phyloP scores from a whole-genome alignment of 2,329 filamentous ascomycete genomes.

The Chrysosporium keratinophilum region DNA sequence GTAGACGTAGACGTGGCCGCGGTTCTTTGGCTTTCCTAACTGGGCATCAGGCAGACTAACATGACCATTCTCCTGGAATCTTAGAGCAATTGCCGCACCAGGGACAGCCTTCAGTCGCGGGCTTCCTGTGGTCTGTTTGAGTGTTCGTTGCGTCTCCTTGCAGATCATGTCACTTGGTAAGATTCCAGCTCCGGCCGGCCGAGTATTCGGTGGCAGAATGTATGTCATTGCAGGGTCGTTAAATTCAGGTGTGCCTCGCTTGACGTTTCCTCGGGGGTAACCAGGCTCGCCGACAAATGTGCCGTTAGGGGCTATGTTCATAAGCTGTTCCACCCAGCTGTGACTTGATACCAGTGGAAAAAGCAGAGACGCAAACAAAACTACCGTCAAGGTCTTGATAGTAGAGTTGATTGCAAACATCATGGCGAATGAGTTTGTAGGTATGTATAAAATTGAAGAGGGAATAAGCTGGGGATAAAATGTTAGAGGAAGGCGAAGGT shows the following conservation, averaged over 20 bases:
- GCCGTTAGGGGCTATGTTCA: slow-evolving; percentile 61
- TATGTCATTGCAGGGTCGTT: slow-evolving; percentile 50
- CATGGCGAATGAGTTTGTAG: neutral
- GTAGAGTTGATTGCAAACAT: neutral
- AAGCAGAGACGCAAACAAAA: neutral
- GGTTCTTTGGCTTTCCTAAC: slow-evolving; percentile 51
- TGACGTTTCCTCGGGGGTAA: slow-evolving; percentile 61
- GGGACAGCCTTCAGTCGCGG: slow-evolving; percentile 51
- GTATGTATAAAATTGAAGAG: neutral
- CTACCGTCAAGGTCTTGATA: neutral
- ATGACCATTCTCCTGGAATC: slow-evolving; percentile 67
- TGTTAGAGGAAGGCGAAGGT: neutral
- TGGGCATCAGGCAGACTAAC: slow-evolving; percentile 51
- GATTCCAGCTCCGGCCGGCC: slow-evolving; percentile 41
- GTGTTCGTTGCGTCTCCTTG: slow-evolving; percentile 50
- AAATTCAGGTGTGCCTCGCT: slow-evolving; percentile 48
- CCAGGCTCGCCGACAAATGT: slow-evolving; percentile 60
- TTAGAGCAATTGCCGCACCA: slow-evolving; percentile 56
- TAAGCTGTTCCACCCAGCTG: slow-evolving; percentile 72
- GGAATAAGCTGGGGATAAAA: neutral
- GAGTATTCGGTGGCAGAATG: slow-evolving; percentile 50
- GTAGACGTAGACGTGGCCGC: slow-evolving; percentile 66
- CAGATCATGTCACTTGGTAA: slow-evolving; percentile 49
- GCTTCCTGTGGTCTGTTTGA: slow-evolving; percentile 48
- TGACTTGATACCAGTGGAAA: slow-evolving; percentile 37